These are phyloP conservation scores for Salix udensis DNA, from an alignment of 345 rosid species.

Conservation along the genomic window DNA sequence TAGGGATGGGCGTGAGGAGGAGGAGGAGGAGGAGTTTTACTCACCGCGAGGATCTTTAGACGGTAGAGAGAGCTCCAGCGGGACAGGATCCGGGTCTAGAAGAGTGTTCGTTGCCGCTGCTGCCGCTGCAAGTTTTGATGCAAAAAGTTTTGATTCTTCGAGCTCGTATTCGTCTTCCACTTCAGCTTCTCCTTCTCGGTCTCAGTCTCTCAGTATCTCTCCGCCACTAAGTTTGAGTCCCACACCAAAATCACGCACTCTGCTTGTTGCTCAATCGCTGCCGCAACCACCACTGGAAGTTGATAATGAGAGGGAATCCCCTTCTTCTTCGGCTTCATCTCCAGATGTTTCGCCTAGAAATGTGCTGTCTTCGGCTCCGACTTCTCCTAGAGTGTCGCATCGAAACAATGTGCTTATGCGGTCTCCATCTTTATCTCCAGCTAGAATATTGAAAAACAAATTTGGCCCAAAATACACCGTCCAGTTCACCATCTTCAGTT, in stretches of 20 bases:
- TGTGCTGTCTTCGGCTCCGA: slow-evolving; percentile 10
- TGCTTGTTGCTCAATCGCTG: slow-evolving; percentile 18
- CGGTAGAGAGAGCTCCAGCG: slow-evolving; percentile 51
- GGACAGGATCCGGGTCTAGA: slow-evolving; percentile 68
- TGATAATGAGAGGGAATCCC: neutral
- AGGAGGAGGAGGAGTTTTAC: slow-evolving; percentile 79
- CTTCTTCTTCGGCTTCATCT: slow-evolving; percentile 14
- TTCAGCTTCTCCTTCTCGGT: slow-evolving; percentile 70
- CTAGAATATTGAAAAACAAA: slow-evolving; percentile 6
- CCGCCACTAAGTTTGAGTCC: slow-evolving; percentile 69
- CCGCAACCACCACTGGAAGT: slow-evolving; percentile 2
- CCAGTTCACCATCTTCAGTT: neutral
- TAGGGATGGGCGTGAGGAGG: slow-evolving; percentile 3
- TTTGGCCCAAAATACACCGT: neutral
- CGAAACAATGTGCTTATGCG: slow-evolving; percentile 3
- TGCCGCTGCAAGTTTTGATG: slow-evolving; percentile 27
- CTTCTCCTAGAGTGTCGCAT: slow-evolving; percentile 7
- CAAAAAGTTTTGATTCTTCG: slow-evolving; percentile 42
- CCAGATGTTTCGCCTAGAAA: slow-evolving; percentile 20
- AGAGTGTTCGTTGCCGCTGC: slow-evolving; percentile 40
- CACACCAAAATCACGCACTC: slow-evolving; percentile 37
- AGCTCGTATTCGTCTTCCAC: slow-evolving; percentile 67
- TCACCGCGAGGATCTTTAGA: slow-evolving; percentile 80
- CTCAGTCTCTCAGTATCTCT: slow-evolving; percentile 75
- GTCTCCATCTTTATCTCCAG: slow-evolving; percentile 28